Base-by-base conservation (phyloP, 2,329 filamentous ascomycete genomes). In the Emydomyces testavorans region DNA sequence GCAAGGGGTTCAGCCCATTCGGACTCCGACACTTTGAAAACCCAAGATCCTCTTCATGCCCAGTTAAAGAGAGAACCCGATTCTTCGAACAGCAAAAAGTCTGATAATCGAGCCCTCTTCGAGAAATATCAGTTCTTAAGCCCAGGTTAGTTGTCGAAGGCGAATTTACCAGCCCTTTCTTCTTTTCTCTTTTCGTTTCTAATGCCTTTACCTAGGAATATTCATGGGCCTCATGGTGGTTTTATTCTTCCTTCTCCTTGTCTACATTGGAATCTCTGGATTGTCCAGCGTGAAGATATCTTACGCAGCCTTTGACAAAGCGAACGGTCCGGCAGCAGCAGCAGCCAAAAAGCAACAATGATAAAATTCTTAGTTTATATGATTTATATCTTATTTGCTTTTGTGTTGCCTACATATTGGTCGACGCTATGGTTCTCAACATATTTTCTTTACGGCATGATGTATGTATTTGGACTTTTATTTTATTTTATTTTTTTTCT, bases 241-340 rank as follows among this genome's bases (percentile, higher is more conserved):
- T 2, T 64, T 92, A 15, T 64, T 94, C 32, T 74, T 94, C 41
- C 67, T 94, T 52, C 70, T 78, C 23, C 89, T 96, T 56, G 71
- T 94, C 4, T 82, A 82, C 55, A 81, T 89, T 49, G 92, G 83
- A 11, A 69, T 96, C 48, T 78, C 68, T 51, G 88, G 85, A 11
- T 73, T 96, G 10, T 72, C 77, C 5, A 90, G 86, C 56, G 74
- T 98, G 15, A 76, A 95, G 64, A 86, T 96, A 24, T 85, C 86
- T 1, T 96, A 96, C 65, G 87, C 85, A 53, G 88, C 92, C 1
- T 98, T 96, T 63, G 90, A 93, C 63, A 95, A 94, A 73, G 90
- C 95, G 58, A 94, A 87, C 74, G 86, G 88, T 0, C 85, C 87
- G n/a, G 74, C 80, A 31, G 83, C 83, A 26, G 85, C 93, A 68